These are phyloP conservation scores for Hippophae rhamnoides DNA, from an alignment of 306 rosid genomes.

Conservation along the genomic window DNA sequence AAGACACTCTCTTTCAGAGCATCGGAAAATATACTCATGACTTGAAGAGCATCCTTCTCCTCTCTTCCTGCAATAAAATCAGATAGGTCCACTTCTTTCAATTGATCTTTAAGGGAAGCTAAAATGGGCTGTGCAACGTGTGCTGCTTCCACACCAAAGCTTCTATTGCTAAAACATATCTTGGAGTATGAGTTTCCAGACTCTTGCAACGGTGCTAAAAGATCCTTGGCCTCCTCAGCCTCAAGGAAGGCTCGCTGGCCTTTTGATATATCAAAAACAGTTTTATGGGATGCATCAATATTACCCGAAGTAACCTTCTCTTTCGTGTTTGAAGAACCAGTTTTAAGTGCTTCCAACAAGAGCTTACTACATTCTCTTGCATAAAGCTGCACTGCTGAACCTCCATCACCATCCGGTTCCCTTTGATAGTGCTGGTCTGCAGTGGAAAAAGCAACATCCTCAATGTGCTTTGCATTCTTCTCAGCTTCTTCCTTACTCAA, in stretches of 20 bases:
- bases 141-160: constrained; percentile 74
- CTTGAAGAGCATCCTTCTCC: constrained; percentile 69
- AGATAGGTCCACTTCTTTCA: constrained; percentile 72
- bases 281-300: constrained; percentile 20
- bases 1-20: constrained; percentile 60
- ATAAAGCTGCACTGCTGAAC: constrained; percentile 93
- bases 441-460: constrained; percentile 60
- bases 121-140: constrained; percentile 59
- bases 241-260: constrained; percentile 63
- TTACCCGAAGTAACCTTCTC: constrained; percentile 27
- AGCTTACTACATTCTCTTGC: constrained; percentile 88
- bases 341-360: constrained; percentile 73
- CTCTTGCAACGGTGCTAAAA: constrained; percentile 59
- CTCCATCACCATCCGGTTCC: constrained; percentile 96
- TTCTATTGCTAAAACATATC: constrained; percentile 89
- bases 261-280: constrained; percentile 74
- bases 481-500: constrained; percentile 69
- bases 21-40: constrained; percentile 65
- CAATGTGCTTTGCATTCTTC: constrained; percentile 68
- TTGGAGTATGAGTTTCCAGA: constrained; percentile 65
- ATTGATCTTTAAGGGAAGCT: constrained; percentile 51
- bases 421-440: constrained; percentile 59
- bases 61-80: constrained; percentile 88
- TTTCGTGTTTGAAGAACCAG: constrained; percentile 34
- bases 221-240: constrained; percentile 71